Evolutionary conservation across 2,329 filamentous ascomycete genomes (phyloP).

Genomic region (Alternaria panax): DNA sequence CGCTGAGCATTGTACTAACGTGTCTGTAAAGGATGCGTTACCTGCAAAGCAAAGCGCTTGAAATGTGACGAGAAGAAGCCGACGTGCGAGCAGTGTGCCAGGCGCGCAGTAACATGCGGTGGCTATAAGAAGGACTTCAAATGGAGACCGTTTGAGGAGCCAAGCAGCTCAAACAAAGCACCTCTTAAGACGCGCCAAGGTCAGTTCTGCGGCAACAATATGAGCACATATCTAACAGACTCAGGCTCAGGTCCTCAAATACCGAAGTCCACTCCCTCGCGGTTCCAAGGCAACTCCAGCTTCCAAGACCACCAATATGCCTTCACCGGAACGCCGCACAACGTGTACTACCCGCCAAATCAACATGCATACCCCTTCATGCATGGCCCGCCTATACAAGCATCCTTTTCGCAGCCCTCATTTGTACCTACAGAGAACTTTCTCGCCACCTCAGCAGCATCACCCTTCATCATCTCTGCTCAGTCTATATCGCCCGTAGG

Average conservation of each 20-base stretch:
- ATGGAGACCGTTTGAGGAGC: constrained; percentile 74
- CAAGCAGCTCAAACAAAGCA: constrained; percentile 59
- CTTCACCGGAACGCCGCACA: constrained; percentile 14
- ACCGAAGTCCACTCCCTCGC: constrained; percentile 10
- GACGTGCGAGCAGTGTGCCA: constrained; percentile 70
- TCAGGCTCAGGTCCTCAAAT: constrained; percentile 19
- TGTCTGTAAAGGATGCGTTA: constrained; percentile 66
- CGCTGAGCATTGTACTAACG: constrained; percentile 16
- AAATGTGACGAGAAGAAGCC: constrained; percentile 79
- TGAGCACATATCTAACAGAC: constrained; percentile 15
- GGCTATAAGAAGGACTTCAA: constrained; percentile 80
- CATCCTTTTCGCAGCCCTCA: constrained; percentile 22
- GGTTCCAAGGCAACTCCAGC: constrained; percentile 1
- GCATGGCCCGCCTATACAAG: constrained; percentile 16
- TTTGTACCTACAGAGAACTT: constrained; percentile 12
- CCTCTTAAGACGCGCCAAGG: constrained; percentile 57
- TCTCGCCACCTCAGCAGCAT: constrained; percentile 25
- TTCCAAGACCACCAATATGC: constrained; percentile 14
- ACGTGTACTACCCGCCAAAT: constrained; percentile 22
- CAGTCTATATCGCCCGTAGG: constrained; percentile 41
- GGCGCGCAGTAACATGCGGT: constrained; percentile 70
- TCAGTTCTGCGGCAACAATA: constrained; percentile 26
- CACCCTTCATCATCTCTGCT: constrained; percentile 34
- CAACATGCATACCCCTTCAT: constrained; percentile 17
- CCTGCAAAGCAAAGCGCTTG: constrained; percentile 75